Evolutionary conservation across 768 basidiomycete species (phyloP).

Genomic region (Phanerochaete sordida): DNA sequence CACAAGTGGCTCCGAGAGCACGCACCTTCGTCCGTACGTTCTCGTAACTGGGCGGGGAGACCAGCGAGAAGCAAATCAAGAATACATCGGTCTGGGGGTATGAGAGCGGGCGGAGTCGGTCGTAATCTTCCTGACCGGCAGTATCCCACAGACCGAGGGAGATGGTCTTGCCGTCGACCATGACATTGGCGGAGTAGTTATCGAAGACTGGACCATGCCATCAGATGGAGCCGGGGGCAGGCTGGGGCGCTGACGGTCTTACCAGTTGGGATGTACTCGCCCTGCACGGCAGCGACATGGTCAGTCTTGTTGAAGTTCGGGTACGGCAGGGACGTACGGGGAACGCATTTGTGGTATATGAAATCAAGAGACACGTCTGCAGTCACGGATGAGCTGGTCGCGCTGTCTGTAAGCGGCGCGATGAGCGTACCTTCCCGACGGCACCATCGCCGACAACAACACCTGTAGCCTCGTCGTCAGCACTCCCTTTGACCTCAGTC

Average conservation of each 20-base stretch:
- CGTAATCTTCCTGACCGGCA: constrained; percentile 99
- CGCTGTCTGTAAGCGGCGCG: constrained; percentile 3
- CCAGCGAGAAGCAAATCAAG: constrained; percentile 97
- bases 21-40: constrained; percentile 96
- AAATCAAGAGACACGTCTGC: constrained; percentile 97
- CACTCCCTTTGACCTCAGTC: constrained; percentile 10
- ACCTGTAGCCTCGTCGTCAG: constrained; percentile 50
- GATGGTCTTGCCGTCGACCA: constrained; percentile 99
- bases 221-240: constrained; percentile 8
- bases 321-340: constrained; percentile 54
- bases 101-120: constrained; percentile 93
- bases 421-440: constrained; percentile 80
- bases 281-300: constrained; percentile 40
- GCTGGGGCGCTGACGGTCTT: constrained; percentile 14
- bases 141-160: constrained; percentile 99
- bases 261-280: constrained; percentile 97
- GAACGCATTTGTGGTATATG: constrained; percentile 98
- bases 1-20: constrained; percentile 6
- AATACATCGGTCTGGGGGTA: constrained; percentile 99
- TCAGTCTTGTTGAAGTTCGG: constrained; percentile 12
- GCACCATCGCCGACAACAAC: constrained; percentile 99
- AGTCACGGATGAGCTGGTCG: constrained; percentile 20
- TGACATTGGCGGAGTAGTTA: constrained; percentile 97
- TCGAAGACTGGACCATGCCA: constrained; percentile 73
- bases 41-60: constrained; percentile 97